phyloP scores from a whole-genome alignment of 2,329 filamentous ascomycete species.

The Allantophomopsis lycopodina region DNA sequence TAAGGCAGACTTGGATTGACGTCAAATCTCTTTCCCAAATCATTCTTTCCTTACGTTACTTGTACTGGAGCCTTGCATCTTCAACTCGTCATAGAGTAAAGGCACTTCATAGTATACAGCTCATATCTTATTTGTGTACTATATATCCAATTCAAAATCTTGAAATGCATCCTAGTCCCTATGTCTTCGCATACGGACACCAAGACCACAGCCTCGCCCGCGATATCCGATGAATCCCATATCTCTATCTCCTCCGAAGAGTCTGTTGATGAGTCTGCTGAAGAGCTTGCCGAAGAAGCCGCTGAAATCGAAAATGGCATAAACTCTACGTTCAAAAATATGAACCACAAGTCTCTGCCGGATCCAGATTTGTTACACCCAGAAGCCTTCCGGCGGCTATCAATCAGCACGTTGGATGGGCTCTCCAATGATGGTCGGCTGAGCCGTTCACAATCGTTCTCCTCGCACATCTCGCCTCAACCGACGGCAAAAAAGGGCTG shows the following conservation, averaged over 20 bases:
- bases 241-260: conserved; percentile 12
- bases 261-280: no score
- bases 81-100: no score
- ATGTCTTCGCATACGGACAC: conserved; percentile 6
- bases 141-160: not conserved
- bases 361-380: conserved; percentile 16
- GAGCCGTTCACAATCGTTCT: conserved; percentile 7
- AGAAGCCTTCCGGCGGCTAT: conserved; percentile 21
- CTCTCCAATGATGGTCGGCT: conserved; percentile 13
- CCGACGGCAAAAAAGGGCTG: conserved; percentile 5
- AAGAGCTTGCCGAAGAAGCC: no score
- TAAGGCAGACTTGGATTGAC: no score
- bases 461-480: conserved; percentile 1
- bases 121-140: no score
- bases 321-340: conserved; percentile 5
- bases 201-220: conserved; percentile 6
- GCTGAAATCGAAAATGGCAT: conserved; percentile 11
- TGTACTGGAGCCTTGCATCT: no score
- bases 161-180: conserved; percentile 7
- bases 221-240: conserved; percentile 9
- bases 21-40: no score
- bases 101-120: no score
- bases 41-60: no score
- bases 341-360: conserved; percentile 3
- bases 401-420: conserved; percentile 27